phyloP scores from a whole-genome alignment of 108 stramenopile genomes.

The Nitzschia sp. region DNA sequence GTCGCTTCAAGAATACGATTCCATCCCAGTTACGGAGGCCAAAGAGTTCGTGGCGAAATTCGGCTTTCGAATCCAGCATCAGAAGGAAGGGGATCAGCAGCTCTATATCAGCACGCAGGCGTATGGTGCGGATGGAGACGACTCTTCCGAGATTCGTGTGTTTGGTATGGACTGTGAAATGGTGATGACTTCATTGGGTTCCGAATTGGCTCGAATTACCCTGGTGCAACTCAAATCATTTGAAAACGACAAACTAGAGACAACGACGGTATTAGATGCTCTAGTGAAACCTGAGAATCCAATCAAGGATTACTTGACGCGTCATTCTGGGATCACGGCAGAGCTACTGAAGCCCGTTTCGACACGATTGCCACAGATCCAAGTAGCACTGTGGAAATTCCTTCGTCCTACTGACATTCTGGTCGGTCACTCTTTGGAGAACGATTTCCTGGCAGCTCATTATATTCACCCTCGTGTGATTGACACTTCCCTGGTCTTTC shows the following conservation, averaged over 20 bases:
- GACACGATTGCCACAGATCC: slow-evolving; percentile 70
- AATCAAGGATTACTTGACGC: slow-evolving; percentile 71
- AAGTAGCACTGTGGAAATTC: slow-evolving; percentile 58
- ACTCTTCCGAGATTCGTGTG: slow-evolving; percentile 30
- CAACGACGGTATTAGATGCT: slow-evolving; percentile 61
- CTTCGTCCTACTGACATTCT: slow-evolving; percentile 74
- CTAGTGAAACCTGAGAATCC: slow-evolving; percentile 73
- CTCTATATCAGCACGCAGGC: slow-evolving; percentile 25
- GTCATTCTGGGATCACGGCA: slow-evolving; percentile 75
- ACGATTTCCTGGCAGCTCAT: slow-evolving; percentile 81
- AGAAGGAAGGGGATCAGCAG: slow-evolving; percentile 15
- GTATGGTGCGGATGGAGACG: background rate
- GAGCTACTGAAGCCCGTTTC: slow-evolving; percentile 54
- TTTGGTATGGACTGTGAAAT: slow-evolving; percentile 95
- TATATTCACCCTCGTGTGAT: slow-evolving; percentile 72
- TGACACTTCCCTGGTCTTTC: slow-evolving; percentile 87
- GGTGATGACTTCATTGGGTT: slow-evolving; percentile 69
- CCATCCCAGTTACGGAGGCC: slow-evolving; percentile 30
- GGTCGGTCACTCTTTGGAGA: slow-evolving; percentile 92
- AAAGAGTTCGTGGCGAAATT: slow-evolving; percentile 31
- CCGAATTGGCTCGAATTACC: slow-evolving; percentile 85
- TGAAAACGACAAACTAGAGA: slow-evolving; percentile 25
- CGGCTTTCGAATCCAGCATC: slow-evolving; percentile 19
- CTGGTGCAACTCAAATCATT: slow-evolving; percentile 53
- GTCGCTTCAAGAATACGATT: slow-evolving; percentile 5